Evolutionary conservation across 2,329 filamentous ascomycete genomes (phyloP), one percentile per base, ranked within the genome.

Genomic region (Torrubiella hemipterigena): DNA sequence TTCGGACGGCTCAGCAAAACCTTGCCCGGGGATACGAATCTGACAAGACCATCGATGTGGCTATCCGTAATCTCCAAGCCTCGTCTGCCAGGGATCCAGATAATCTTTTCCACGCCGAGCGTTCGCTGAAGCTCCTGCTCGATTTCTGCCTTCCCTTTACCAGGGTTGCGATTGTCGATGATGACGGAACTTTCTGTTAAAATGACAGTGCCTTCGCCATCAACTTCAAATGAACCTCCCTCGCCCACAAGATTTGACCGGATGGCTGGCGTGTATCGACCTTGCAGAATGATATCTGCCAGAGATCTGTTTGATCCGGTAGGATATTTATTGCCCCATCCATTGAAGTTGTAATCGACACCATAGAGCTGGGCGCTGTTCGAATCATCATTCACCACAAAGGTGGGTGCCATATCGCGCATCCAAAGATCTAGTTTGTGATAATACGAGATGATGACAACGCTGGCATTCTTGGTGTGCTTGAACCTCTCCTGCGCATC

Each of bases 111-210:
- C 9, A 46, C 36, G 3, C 49, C 49, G 0, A 52, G 35, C 2
- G 27, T 33, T 5, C 33, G 30, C 2, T 14, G 14, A 6, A 52
- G 42, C 17, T 44, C 36, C 3, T 20, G 29, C 13, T 51, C 49
- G 5, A 52, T 24, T 0, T 46, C 39, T 9, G 32, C 3, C 8
- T 38, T 44, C 20, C 27, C 35, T 17, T 33, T 18, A 1, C 39
- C 39, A 0, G 42, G 43, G 26, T 52, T 52, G 4, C 48, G 36
- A 25, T 52, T 52, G 7, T 40, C 27, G 31, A 50, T 52, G 23
- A 50, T 12, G 7, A 52, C 40, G 1, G 44, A 42, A 29, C 47
- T 52, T 16, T 50, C 45, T 1, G 47, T 49, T 0, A 42, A 31
- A 3, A 51, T 14, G 2, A 52, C 32, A 3, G 49, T 50, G 3